A percentile compares a stretch with the other conserved stretches of the same genome.
These are phyloP conservation scores for Rhizopus delemar DNA, from an alignment of 371 early-diverging fungal species.

Conservation along the genomic window DNA sequence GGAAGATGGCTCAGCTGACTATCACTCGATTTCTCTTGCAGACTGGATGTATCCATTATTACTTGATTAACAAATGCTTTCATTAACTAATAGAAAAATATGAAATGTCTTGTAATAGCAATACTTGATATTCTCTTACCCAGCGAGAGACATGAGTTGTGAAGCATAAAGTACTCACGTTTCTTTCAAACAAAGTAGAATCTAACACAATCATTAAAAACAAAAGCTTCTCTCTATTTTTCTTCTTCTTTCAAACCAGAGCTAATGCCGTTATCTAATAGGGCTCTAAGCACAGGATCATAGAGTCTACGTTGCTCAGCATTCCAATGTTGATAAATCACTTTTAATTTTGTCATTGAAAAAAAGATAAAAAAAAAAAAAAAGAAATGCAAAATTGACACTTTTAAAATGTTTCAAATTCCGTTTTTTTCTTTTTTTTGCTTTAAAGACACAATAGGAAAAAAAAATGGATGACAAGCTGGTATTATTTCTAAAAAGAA, in stretches of 20 bases:
- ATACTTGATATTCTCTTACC: neutral
- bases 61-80: conserved; percentile 17
- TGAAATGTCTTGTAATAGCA: neutral
- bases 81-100: conserved; percentile 3
- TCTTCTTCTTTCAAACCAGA: conserved; percentile 5
- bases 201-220: conserved; percentile 4
- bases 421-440: no score
- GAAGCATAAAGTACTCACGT: conserved; percentile 1
- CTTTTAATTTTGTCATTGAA: conserved; percentile 5
- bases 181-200: conserved; percentile 1
- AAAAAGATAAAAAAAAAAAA: neutral
- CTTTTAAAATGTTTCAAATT: no score
- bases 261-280: neutral
- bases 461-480: no score
- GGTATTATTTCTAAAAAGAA: no score
- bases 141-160: neutral
- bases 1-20: neutral
- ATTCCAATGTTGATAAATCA: conserved; percentile 12
- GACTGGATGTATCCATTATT: neutral
- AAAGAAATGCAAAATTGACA: no score
- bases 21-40: neutral
- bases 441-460: no score
- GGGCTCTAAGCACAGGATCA: neutral
- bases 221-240: no score
- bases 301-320: conserved; percentile 7